Base-by-base conservation (phyloP, 768 basidiomycete genomes). In the Termitomyces sp. region DNA sequence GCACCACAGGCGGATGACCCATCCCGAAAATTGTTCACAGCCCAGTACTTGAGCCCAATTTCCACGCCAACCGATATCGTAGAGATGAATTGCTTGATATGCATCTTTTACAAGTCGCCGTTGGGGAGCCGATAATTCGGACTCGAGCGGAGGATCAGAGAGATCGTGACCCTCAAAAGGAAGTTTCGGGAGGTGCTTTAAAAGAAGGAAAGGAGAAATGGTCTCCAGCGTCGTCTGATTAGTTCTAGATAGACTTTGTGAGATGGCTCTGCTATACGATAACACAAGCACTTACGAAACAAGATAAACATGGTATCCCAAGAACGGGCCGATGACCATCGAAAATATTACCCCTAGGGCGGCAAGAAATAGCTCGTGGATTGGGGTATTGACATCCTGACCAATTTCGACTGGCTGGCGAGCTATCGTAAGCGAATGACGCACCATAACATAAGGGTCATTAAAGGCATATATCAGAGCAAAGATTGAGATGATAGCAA, bases 191-290 rank as follows among this genome's bases (percentile, higher is more conserved):
- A 93, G 76, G 67, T 91, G 74, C 58, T 87, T 84, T 55, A 94
- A 78, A 14, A 94, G 78, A 32, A 89, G 71, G 71, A 89, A 93
- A 1, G 90, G 90, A 0, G 90, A 85, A 43, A 92, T 79, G 59
- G 85, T 80, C 69, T 94, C 92, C 25, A 92, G 64, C 0, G 92
- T 94, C n/a, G 92, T 93, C 74, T 93, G 90, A 69, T 94, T 94
- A 32, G 87, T 92, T 40, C 91, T 92, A 62, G 38, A 57, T n/a
- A 38, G 14, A 38, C n/a, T 32, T 29, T 15, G n/a, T 47, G 29
- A 42, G 2, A 37, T 31, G 40, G 34, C 53, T 43, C 55, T 48
- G 48, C 32, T 29, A 46, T 42, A 25, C 5, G 14, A 38, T 53
- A 37, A 51, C 79, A 17, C 10, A 6, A 32, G n/a, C 20, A 15